A percentile compares a stretch with the other conserved stretches of the same genome.
Conservation (phyloP, 2,329 filamentous ascomycete species). For the Colletotrichum cuscutae region DNA sequence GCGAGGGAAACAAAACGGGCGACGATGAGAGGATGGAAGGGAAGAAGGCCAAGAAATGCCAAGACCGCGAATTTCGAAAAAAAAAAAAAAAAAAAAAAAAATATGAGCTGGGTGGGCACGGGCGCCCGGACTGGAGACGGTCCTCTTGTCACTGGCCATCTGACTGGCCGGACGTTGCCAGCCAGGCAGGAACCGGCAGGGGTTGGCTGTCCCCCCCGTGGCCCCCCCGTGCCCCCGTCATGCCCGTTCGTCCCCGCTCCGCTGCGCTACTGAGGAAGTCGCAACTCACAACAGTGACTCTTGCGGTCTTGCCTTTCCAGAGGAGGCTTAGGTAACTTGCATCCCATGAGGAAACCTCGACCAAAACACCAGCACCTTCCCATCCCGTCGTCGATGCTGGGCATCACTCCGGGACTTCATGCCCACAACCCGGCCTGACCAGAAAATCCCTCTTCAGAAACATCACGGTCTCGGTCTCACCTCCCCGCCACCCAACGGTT, state of each 20-base stretch:
- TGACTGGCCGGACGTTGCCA: slow-evolving; percentile 4
- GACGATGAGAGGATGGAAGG: slow-evolving; percentile 28
- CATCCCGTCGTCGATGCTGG: background rate
- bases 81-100: slow-evolving; percentile 27
- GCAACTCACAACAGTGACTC: background rate
- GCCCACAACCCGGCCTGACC: background rate
- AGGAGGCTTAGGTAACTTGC: background rate
- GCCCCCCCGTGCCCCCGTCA: background rate
- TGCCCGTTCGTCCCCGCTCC: background rate
- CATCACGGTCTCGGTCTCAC: background rate
- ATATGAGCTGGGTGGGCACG: slow-evolving; percentile 21
- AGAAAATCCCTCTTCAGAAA: background rate
- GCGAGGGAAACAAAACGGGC: slow-evolving; percentile 15
- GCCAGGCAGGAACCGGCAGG: background rate
- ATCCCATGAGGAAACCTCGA: background rate
- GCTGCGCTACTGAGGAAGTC: background rate
- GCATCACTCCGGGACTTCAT: background rate
- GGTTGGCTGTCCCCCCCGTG: background rate
- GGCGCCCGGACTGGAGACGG: slow-evolving; percentile 8
- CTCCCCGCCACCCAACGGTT: background rate
- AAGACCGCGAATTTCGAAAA: slow-evolving; percentile 31
- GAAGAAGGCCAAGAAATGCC: slow-evolving; percentile 30
- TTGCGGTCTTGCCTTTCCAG: too few relatives aligned
- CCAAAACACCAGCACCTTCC: background rate
- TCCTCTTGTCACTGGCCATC: background rate